phyloP scores from a whole-genome alignment of 495 filamentous ascomycete species.

The Aspergillus sclerotiicarbonarius region DNA sequence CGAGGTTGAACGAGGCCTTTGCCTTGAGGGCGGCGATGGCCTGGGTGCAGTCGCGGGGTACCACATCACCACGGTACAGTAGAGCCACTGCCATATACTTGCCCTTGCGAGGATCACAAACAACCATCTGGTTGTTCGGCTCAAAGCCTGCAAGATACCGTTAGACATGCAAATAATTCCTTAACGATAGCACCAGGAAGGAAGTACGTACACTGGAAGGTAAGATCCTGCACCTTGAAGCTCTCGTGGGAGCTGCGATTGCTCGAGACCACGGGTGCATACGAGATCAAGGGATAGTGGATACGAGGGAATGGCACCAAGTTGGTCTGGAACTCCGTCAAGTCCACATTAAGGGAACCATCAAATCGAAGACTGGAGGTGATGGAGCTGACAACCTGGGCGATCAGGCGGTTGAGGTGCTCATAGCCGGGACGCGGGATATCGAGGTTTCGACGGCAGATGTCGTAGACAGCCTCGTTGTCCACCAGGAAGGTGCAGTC shows the following conservation, averaged over 20 bases:
- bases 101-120: conserved; percentile 86
- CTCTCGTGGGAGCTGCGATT: conserved; percentile 85
- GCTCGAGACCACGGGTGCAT: conserved; percentile 80
- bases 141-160: conserved; percentile 61
- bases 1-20: conserved; percentile 84
- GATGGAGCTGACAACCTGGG: conserved; percentile 89
- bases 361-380: conserved; percentile 89
- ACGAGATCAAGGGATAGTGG: conserved; percentile 87
- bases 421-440: conserved; percentile 84
- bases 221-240: conserved; percentile 85
- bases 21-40: conserved; percentile 82
- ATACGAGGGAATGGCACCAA: conserved; percentile 89
- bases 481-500: conserved; percentile 93
- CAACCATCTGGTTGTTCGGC: conserved; percentile 95
- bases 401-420: conserved; percentile 87
- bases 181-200: conserved; percentile 24
- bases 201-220: conserved; percentile 68
- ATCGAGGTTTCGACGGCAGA: conserved; percentile 85
- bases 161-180: conserved; percentile 16
- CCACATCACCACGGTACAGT: conserved; percentile 86
- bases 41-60: conserved; percentile 77
- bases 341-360: conserved; percentile 85
- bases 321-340: conserved; percentile 96
- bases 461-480: conserved; percentile 91
- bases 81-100: conserved; percentile 95